Evolutionary conservation across 768 basidiomycete genomes (phyloP), one percentile per base, ranked within the genome.

Genomic region (Tulasnella sp.): DNA sequence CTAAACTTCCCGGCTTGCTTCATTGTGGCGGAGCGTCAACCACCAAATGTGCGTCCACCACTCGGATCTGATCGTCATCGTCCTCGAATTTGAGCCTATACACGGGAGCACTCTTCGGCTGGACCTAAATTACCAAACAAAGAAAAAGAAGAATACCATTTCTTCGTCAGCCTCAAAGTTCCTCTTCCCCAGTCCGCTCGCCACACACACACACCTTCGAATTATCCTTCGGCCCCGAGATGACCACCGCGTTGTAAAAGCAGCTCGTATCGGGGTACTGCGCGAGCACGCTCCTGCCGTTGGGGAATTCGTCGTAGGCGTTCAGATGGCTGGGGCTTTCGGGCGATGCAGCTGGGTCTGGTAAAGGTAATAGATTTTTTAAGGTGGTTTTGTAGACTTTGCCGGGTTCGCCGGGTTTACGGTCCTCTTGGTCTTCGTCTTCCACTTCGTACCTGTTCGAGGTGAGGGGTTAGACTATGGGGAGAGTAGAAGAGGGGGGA

Each of bases 191-290:
- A n/a, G n/a, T n/a, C n/a, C n/a, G n/a, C n/a, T n/a, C 42, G 22
- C n/a, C n/a, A n/a, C n/a, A n/a, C n/a, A n/a, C n/a, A 78, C 82
- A 80, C 74, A 85, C 84, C 32, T 84, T 79, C 32, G 80, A 35
- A 32, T 81, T 77, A 67, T 84, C 85, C 64, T 76, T 81, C 5
- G 90, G 91, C 11, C 87, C 86, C n/a, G 86, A 83, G 62, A 92
- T 83, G 6, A 94, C 91, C 77, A 92, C 90, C 7, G 92, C 92
- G 34, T 90, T 89, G 77, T 94, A 94, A 82, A 94, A 94, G 78
- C 90, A 92, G 76, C 91, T 94, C 0, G 92, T 94, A 77, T 94
- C 92, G 0, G 92, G 92, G 79, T 93, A 94, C n/a, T 94, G 81
- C 1, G 91, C 92, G 85, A 94, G 86, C 11, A 94, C 92, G 0